Evolutionary conservation across 176 grass and related monocot genomes (phyloP).

Genomic region (Elymus sibiricus): DNA sequence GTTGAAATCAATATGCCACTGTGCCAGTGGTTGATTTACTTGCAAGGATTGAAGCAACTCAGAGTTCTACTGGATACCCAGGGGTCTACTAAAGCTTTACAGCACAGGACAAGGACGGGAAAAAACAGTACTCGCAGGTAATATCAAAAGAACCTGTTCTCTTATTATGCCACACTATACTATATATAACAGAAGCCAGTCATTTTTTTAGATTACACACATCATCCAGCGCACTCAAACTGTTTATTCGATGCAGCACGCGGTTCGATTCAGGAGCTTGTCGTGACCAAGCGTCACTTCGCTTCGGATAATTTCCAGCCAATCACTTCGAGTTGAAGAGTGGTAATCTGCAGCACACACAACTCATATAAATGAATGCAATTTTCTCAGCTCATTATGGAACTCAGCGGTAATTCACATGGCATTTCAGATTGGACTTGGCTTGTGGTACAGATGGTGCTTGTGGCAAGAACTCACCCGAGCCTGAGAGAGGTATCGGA

Average conservation of each 20-base stretch:
- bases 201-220: slow-evolving; percentile 24
- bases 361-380: not conserved
- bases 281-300: not conserved
- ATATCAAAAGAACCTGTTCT: not conserved
- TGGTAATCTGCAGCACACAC: slow-evolving; percentile 36
- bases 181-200: slow-evolving; percentile 19
- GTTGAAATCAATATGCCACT: not conserved
- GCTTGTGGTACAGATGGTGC: not conserved
- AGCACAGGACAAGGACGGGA: not conserved
- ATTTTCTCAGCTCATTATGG: not conserved
- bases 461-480: slow-evolving; percentile 37
- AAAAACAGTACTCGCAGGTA: not conserved
- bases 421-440: not conserved
- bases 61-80: not conserved
- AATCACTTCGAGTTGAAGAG: slow-evolving; percentile 44
- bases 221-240: slow-evolving; percentile 20
- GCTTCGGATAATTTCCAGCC: not conserved
- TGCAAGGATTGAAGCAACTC: not conserved
- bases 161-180: slow-evolving; percentile 3
- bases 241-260: slow-evolving; percentile 18
- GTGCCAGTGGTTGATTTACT: not conserved
- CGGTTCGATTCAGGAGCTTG: not conserved
- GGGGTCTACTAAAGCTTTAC: not conserved
- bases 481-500: slow-evolving; percentile 62
- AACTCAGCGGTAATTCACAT: not conserved